Base-by-base conservation (phyloP, 2,329 filamentous ascomycete genomes). In the Beauveria bassiana region DNA sequence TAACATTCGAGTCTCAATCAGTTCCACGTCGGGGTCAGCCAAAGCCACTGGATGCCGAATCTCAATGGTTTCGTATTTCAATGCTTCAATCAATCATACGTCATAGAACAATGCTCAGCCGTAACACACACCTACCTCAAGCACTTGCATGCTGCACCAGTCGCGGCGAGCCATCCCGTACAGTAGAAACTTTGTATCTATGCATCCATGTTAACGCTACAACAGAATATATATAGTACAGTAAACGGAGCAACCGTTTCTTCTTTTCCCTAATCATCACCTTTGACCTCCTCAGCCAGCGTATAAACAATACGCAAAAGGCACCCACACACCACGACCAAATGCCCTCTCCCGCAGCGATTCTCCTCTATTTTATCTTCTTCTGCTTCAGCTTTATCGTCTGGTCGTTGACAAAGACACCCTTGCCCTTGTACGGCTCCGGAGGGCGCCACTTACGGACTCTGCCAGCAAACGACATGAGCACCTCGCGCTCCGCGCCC, bases 361-460 rank as follows among this genome's bases (percentile, higher is more conserved):
- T 46, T 24, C 51, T 59, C 67, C 51, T 71, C 79, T 86, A 95
- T 82, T 93, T 93, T 75, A 93, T 91, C 84, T 93, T 95, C 88
- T 97, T 99, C 71, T 91, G 89, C 87, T 99, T 99, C 76, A 99
- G 76, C 83, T 89, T 96, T 78, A 99, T 97, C 34, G 92, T 97
- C 82, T 99, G 92, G 65, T 93, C 91, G 71, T 98, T 96, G 69
- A 99, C 88, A 74, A 98, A 99, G 69, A 99, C 96, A 69, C 95
- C 95, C 86, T 99, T 98, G 67, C 95, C 95, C 85, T 99, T 99
- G 78, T 99, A 99, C 66, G 95, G 95, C 78, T 99, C 95, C 34
- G 95, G 95, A 66, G 84, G 84, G 72, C 95, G 87, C 93, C 93
- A 98, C 75, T 81, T 84, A 68, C 91, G 83, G 67, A 99, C 96